Conservation (phyloP, 176 grass and related monocot genomes). For the Hyparrhenia diplandra region DNA sequence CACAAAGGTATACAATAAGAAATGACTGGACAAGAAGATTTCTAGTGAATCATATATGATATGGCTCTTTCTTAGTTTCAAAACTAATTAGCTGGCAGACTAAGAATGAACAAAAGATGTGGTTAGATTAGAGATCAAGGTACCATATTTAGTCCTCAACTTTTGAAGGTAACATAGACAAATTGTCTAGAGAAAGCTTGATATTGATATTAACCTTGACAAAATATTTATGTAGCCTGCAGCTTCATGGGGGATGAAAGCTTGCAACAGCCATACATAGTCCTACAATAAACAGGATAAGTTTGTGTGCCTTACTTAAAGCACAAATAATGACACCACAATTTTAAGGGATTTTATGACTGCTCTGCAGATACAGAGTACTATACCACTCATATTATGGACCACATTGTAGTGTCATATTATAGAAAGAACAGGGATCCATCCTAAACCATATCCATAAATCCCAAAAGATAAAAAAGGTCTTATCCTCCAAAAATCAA, state of each 20-base stretch:
- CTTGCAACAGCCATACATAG: conserved; percentile 95
- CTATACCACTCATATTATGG: background rate
- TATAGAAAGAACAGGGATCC: background rate
- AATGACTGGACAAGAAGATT: background rate
- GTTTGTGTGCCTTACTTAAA: conserved; percentile 2
- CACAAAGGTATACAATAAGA: background rate
- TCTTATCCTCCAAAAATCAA: background rate
- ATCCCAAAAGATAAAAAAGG: background rate
- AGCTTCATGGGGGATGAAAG: conserved; percentile 62
- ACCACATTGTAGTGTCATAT: background rate
- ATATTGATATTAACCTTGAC: conserved; percentile 56
- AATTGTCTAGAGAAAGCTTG: conserved; percentile 10
- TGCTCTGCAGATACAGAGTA: background rate
- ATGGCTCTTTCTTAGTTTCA: background rate
- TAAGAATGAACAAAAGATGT: background rate
- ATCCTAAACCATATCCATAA: background rate
- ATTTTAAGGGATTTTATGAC: background rate
- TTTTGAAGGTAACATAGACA: background rate
- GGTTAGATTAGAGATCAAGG: background rate
- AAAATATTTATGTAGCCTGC: conserved; percentile 68
- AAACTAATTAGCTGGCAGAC: background rate
- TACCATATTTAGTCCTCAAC: background rate
- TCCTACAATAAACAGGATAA: conserved; percentile 52
- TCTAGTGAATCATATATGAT: background rate
- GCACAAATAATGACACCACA: background rate